A percentile compares a stretch with the other conserved stretches of the same genome.
phyloP scores from a whole-genome alignment of 2,329 filamentous ascomycete genomes.

The Pseudopyricularia cyperi region DNA sequence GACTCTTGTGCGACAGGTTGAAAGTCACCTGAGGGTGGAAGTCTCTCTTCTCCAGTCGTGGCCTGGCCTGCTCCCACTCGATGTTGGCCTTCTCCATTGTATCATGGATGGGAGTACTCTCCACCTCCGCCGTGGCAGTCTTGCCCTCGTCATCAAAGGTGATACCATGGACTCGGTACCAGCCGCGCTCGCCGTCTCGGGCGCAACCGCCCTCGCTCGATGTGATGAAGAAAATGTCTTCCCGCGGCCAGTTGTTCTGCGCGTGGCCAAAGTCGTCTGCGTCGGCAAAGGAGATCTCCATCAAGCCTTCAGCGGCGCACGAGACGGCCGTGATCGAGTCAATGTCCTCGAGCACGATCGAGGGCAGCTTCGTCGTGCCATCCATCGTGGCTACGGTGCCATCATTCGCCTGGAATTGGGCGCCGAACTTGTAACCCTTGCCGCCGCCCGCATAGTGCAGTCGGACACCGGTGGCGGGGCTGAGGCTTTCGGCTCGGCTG shows the following conservation, averaged over 20 bases:
- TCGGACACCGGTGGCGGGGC: background rate
- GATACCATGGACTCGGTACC: background rate
- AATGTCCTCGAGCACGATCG: background rate
- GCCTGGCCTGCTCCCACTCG: background rate
- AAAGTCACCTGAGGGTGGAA: background rate
- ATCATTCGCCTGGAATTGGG: too few relatives aligned
- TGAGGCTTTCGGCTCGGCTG: background rate
- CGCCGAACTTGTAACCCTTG: background rate
- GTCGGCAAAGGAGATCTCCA: conserved; percentile 15
- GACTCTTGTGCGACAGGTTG: background rate
- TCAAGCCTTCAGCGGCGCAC: background rate
- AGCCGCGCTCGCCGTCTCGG: background rate
- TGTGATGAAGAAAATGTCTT: background rate
- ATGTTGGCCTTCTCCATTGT: background rate
- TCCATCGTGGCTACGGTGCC: background rate
- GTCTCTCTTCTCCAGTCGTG: background rate
- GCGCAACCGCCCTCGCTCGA: background rate
- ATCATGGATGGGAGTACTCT: background rate
- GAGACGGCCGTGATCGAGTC: background rate
- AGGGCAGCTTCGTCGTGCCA: background rate
- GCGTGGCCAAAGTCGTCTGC: conserved; percentile 3
- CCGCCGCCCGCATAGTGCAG: background rate
- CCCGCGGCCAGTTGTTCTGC: background rate
- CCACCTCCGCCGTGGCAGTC: background rate
- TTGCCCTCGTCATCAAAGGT: background rate